phyloP scores from a whole-genome alignment of 495 filamentous ascomycete genomes.

The Talaromyces borbonicus region DNA sequence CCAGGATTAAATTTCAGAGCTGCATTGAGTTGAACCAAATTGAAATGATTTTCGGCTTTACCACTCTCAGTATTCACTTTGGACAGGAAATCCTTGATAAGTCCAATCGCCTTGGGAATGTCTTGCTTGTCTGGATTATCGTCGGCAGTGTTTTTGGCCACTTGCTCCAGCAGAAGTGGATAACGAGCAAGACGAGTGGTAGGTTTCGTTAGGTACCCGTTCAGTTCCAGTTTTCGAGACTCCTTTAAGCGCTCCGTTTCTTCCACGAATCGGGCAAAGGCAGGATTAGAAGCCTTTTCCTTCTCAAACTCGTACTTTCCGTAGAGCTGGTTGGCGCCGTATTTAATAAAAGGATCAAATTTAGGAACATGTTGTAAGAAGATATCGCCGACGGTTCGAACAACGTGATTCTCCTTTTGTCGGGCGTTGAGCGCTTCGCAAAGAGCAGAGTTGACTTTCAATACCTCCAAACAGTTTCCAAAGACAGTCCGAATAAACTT shows the following conservation, averaged over 20 bases:
- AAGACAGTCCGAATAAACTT: conserved; percentile 92
- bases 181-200: conserved; percentile 94
- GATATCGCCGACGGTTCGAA: conserved; percentile 84
- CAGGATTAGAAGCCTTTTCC: conserved; percentile 77
- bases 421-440: conserved; percentile 79
- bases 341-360: conserved; percentile 94
- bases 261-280: conserved; percentile 87
- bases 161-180: conserved; percentile 84
- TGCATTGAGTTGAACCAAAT: conserved; percentile 80
- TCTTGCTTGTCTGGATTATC: conserved; percentile 83
- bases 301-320: conserved; percentile 98
- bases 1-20: conserved; percentile 79
- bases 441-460: conserved; percentile 78
- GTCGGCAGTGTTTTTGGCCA: conserved; percentile 77
- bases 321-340: conserved; percentile 92
- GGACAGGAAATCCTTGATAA: conserved; percentile 78
- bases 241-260: conserved; percentile 95
- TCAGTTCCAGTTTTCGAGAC: conserved; percentile 91
- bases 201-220: conserved; percentile 96
- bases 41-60: conserved; percentile 96
- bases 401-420: conserved; percentile 82
- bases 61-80: conserved; percentile 91
- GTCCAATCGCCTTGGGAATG: conserved; percentile 73
- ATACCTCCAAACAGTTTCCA: conserved; percentile 89
- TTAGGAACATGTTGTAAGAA: conserved; percentile 85